A percentile compares a stretch with the other conserved stretches of the same genome.
phyloP scores from a whole-genome alignment of 371 early-diverging fungal genomes.

The Amoeboaphelidium occidentale region DNA sequence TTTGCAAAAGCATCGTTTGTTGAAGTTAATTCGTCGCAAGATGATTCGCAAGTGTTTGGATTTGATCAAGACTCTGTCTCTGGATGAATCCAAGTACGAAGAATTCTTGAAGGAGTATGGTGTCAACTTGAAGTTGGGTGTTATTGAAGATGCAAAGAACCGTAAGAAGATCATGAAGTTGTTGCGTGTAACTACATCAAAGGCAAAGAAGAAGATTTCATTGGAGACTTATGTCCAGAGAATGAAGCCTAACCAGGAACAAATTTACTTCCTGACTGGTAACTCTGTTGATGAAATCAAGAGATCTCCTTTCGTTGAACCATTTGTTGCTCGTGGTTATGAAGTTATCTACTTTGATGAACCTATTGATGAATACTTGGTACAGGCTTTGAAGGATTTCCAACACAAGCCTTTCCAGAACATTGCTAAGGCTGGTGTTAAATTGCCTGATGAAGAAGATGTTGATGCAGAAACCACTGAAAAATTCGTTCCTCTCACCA shows the following conservation, averaged over 20 bases:
- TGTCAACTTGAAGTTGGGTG: slow-evolving; percentile 77
- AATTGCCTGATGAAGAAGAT: slow-evolving; percentile 80
- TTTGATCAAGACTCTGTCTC: slow-evolving; percentile 63
- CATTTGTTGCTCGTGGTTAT: slow-evolving; percentile 89
- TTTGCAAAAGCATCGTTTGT: slow-evolving; percentile 79
- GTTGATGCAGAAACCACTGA: slow-evolving; percentile 67
- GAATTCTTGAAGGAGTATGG: slow-evolving; percentile 82
- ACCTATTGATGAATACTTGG: slow-evolving; percentile 86
- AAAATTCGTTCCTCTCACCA: slow-evolving; percentile 45
- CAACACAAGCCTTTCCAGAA: slow-evolving; percentile 95
- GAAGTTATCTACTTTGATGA: slow-evolving; percentile 88
- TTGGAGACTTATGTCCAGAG: slow-evolving; percentile 63
- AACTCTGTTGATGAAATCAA: slow-evolving; percentile 81
- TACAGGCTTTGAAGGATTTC: slow-evolving; percentile 93
- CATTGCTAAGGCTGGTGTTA: slow-evolving; percentile 95
- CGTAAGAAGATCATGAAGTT: slow-evolving; percentile 63
- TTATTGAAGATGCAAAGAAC: slow-evolving; percentile 70
- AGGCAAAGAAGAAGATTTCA: slow-evolving; percentile 69
- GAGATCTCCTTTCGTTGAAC: slow-evolving; percentile 94
- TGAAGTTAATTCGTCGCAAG: slow-evolving; percentile 82
- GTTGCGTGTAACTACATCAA: slow-evolving; percentile 76
- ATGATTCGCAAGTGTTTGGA: slow-evolving; percentile 77
- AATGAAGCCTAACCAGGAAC: slow-evolving; percentile 23
- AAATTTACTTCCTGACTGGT: slow-evolving; percentile 94
- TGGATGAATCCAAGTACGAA: slow-evolving; percentile 72